Base-by-base conservation (phyloP, 495 filamentous ascomycete species). In the Peziza echinospora region DNA sequence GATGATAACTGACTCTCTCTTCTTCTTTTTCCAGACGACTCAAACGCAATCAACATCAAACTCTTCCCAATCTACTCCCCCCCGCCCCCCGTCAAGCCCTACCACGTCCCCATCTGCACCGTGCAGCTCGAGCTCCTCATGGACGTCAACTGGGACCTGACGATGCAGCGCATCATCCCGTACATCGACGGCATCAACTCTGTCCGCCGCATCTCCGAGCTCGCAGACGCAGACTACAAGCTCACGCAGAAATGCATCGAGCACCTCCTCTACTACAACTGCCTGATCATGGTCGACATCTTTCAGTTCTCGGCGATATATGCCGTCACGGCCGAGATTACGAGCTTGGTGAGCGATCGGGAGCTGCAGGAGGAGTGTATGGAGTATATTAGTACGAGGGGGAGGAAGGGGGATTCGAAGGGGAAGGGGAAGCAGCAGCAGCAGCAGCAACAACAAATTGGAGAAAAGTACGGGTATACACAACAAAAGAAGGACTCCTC, bases 11-110 rank as follows among this genome's bases (percentile, higher is more conserved):
- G n/a, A n/a, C n/a, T n/a, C n/a, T n/a, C n/a, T n/a, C n/a, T n/a
- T n/a, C n/a, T n/a, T n/a, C n/a, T n/a, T n/a, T n/a, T n/a, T n/a
- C n/a, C n/a, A 84, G 85, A 93, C 62, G 84, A 91, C 50, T 75
- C 82, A 49, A 93, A 93, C 64, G 93, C 84, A 9, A 73, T 97
- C 58, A 93, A 93, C 62, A 81, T 97, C 69, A 93, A 93, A 60
- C 73, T 93, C 43, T 93, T 93, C 63, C 84, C 83, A 0, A 73
- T 78, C 43, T 84, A 85, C 54, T 70, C 76, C 2, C 72, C 75
- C 5, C 85, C 87, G 0, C 76, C 85, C 0, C 68, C 73, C 5
- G 75, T 94, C 47, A 76, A 76, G 52, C 68, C 82, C 6, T 91
- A 78, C 76, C 82, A 93, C 55, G 91, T 97, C 8, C 89, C 89